Evolutionary conservation across 768 basidiomycete species (phyloP), one percentile per base, ranked within the genome.

Genomic region (Lactifluus piperatus): DNA sequence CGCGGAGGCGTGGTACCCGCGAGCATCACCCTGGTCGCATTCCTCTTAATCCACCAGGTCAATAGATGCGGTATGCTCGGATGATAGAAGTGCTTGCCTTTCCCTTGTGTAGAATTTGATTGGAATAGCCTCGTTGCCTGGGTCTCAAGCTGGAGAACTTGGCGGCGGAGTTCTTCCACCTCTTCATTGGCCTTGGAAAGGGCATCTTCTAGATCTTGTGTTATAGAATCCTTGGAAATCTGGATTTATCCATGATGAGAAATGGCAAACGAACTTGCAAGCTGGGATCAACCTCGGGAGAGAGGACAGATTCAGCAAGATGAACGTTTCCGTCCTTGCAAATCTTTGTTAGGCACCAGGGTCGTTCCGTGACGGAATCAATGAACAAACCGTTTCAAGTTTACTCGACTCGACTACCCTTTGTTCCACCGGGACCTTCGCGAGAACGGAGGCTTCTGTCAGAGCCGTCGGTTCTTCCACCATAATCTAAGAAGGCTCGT

Each of bases 101-200:
- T 41, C 32, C 45, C 46, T 53, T 30, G 10, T 36, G 46, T 11
- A 11, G 22, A 14, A 9, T 43, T 26, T 30, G 37, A n/a, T 51
- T 43, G 32, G 41, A 63, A 46, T 18, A 63, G 29, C 30, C 53
- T 34, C 18, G 34, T 10, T 9, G 54, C 27, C 30, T 52, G 57
- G 1, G n/a, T 37, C 39, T 64, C 29, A 18, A 62, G 44, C 32
- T 58, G 52, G 14, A 24, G 27, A 27, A 51, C 53, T 20, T 53
- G 51, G 1, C 41, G 47, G 10, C 26, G 63, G 29, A 64, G 63
- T 13, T 58, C 48, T 7, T n/a, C 36, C 16, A 62, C 52, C 29
- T 64, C 63, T 43, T 63, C 44, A 20, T 58, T 37, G n/a, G 62
- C 61, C 44, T 36, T 52, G 30, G 48, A 41, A 47, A 64, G 56